Evolutionary conservation across 805 yeast species (phyloP).

Genomic region (Lipomyces yamadae): DNA sequence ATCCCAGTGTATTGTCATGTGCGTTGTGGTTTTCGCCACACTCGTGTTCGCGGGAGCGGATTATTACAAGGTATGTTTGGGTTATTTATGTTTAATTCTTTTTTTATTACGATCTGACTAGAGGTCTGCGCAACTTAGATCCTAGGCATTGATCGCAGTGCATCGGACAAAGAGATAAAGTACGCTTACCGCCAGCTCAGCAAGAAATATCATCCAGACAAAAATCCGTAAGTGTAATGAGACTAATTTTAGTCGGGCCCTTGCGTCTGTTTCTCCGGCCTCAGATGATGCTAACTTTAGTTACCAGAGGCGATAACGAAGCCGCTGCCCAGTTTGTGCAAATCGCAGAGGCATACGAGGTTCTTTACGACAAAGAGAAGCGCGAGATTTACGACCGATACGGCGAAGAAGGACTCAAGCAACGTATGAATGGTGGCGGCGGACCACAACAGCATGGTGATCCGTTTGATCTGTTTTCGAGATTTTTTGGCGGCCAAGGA

Average conservation of each 20-base stretch:
- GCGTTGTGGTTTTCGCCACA: slow-evolving; percentile 25
- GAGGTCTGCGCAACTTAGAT: slow-evolving; percentile 45
- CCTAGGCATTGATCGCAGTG: slow-evolving; percentile 69
- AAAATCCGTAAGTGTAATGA: slow-evolving; percentile 58
- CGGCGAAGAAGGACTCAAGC: slow-evolving; percentile 76
- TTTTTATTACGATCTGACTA: neutral
- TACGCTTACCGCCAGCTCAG: slow-evolving; percentile 81
- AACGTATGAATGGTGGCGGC: slow-evolving; percentile 49
- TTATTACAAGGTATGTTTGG: slow-evolving; percentile 30
- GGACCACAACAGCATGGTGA: slow-evolving; percentile 44
- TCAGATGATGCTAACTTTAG: neutral
- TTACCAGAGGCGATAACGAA: slow-evolving; percentile 63
- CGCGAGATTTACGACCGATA: slow-evolving; percentile 69
- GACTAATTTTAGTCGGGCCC: neutral
- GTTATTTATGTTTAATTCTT: neutral
- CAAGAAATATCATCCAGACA: slow-evolving; percentile 92
- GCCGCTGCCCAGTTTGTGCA: slow-evolving; percentile 88
- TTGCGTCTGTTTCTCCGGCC: neutral
- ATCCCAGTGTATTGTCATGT: slow-evolving; percentile 15
- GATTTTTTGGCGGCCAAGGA: slow-evolving; percentile 58
- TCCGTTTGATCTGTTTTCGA: slow-evolving; percentile 65
- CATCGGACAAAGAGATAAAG: slow-evolving; percentile 80
- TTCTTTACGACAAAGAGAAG: slow-evolving; percentile 72
- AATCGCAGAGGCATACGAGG: slow-evolving; percentile 92
- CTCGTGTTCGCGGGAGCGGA: slow-evolving; percentile 30